Conservation (phyloP, 805 yeast species). For the Saccharomycopsis lassenensis region DNA sequence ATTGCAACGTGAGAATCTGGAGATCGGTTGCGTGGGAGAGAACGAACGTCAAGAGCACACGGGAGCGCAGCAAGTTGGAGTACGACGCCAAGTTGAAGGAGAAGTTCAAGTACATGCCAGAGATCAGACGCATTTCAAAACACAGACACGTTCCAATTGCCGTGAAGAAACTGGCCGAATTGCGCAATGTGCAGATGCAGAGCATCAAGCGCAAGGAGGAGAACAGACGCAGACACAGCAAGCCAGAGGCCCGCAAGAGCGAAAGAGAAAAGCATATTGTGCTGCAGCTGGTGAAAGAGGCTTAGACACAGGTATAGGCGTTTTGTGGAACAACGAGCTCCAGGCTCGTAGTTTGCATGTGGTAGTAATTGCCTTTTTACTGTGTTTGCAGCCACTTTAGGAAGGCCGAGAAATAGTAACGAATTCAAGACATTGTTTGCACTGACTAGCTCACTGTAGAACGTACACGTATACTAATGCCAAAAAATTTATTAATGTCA, state of each 20-base stretch:
- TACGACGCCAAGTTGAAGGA: constrained; percentile 88
- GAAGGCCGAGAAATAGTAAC: no score
- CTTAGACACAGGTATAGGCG: no score
- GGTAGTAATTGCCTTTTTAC: no score
- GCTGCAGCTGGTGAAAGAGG: no score
- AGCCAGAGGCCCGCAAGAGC: constrained; percentile 44
- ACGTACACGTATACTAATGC: no score
- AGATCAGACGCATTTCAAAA: constrained; percentile 75
- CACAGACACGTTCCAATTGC: constrained; percentile 88
- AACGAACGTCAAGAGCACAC: constrained; percentile 66
- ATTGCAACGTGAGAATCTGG: constrained; percentile 93
- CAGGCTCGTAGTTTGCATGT: no score
- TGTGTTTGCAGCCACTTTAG: no score
- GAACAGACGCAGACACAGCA: constrained; percentile 70
- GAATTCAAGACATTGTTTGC: no score
- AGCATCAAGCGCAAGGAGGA: constrained; percentile 72
- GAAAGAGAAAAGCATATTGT: constrained; percentile 85
- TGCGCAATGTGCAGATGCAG: constrained; percentile 62
- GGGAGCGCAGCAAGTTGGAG: constrained; percentile 74
- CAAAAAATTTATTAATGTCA: no score
- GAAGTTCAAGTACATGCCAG: constrained; percentile 93
- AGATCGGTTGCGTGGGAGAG: constrained; percentile 79
- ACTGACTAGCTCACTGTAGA: no score
- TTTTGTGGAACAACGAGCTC: no score
- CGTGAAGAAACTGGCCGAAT: constrained; percentile 81